Evolutionary conservation across 805 yeast species (phyloP).

Genomic region (Candida palmyrensis): DNA sequence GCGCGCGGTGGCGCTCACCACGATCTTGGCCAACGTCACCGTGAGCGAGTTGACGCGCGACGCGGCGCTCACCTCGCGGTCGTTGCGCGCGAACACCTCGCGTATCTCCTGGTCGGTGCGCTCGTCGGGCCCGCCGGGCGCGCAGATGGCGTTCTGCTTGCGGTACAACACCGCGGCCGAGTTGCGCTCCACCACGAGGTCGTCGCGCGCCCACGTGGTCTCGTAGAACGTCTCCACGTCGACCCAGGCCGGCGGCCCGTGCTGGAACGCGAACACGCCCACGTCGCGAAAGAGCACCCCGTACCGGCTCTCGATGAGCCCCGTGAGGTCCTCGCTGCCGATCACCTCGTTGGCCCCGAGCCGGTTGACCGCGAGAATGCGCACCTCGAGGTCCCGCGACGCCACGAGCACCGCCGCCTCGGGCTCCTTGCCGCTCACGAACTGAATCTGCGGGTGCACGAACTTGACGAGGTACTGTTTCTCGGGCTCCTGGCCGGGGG

Average conservation of each 20-base stretch:
- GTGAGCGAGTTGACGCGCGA: slow-evolving; percentile 23
- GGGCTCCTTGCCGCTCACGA: slow-evolving; percentile 41
- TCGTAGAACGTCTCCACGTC: slow-evolving; percentile 65
- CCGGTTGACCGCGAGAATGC: slow-evolving; percentile 42
- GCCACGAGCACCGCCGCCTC: slow-evolving; percentile 47
- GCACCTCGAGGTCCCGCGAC: slow-evolving; percentile 55
- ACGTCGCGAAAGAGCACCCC: slow-evolving; percentile 55
- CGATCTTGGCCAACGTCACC: slow-evolving; percentile 33
- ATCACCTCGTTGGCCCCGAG: slow-evolving; percentile 34
- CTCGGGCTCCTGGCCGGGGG: slow-evolving; percentile 36
- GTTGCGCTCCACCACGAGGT: slow-evolving; percentile 30
- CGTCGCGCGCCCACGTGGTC: slow-evolving; percentile 23
- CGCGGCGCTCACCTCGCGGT: neutral
- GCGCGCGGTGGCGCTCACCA: slow-evolving; percentile 30
- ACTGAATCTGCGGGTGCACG: slow-evolving; percentile 79
- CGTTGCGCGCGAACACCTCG: neutral
- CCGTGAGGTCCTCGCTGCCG: slow-evolving; percentile 24
- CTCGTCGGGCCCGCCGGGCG: slow-evolving; percentile 28
- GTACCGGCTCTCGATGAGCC: slow-evolving; percentile 49
- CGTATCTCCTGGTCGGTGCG: too few species aligned
- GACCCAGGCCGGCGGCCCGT: slow-evolving; percentile 72
- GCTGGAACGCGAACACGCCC: slow-evolving; percentile 47
- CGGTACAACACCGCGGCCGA: slow-evolving; percentile 41
- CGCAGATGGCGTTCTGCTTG: slow-evolving; percentile 49
- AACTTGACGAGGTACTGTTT: slow-evolving; percentile 64